Evolutionary conservation across 2,329 filamentous ascomycete species (phyloP), one percentile per base, ranked within the genome.

Genomic region (Penicillium frequentans): DNA sequence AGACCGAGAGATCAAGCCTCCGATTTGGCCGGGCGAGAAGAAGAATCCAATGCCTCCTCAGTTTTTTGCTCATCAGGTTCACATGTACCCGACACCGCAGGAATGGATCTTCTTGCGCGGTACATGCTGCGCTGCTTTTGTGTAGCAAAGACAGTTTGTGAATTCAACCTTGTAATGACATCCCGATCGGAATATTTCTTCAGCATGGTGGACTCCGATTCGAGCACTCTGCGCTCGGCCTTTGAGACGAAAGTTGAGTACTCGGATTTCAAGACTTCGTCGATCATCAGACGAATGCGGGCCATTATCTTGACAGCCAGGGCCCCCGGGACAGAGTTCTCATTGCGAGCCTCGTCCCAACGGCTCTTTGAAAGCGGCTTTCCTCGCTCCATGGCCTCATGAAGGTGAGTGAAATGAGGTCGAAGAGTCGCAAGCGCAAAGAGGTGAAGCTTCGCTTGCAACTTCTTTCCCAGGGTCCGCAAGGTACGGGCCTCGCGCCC

Each of bases 231-330:
- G 21, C 64, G 64, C 37, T 66, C 64, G 1, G 58, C 55, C 39
- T 72, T 69, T 7, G 69, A 54, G 9, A 73, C 53, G 1, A 60
- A 60, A 23, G 56, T 27, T 27, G 62, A 56, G 24, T 64, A 65
- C 13, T 63, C 64, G 27, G 63, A 51, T 23, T 70, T 68, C 42
- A 74, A 61, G 4, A 73, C 61, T 19, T 71, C 70, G n/a, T 76
- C 73, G n/a, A 74, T 59, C 52, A 79, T 52, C 39, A 68, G 65
- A 39, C 70, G 67, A 23, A 70, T 67, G 21, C 69, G 65, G 19
- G 58, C 55, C 50, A 71, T 54, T 59, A 67, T 53, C 57, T 64
- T 64, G 14, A 65, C 55, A 23, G 65, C 64, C 9, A 55, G n/a
- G 5, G 49, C 27, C 14, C 68, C 71, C 5, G 56, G 33, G 7